These are phyloP conservation scores for Blastocystis hominis DNA, from an alignment of 352 stramenopile species.

Conservation along the genomic window DNA sequence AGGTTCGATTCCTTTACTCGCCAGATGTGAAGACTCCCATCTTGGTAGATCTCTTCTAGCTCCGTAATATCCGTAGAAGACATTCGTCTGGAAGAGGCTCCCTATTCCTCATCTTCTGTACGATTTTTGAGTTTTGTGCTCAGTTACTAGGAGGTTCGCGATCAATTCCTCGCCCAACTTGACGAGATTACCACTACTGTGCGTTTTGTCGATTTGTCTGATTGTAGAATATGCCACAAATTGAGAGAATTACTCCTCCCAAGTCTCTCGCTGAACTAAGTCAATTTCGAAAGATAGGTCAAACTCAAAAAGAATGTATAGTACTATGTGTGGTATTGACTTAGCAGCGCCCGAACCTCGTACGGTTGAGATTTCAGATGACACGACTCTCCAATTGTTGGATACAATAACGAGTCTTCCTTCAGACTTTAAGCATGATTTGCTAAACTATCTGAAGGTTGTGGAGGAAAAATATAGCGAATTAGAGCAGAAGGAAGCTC, in stretches of 20 bases:
- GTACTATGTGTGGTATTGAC: neutral
- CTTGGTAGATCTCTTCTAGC: neutral
- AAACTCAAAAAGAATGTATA: neutral
- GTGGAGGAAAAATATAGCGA: constrained; percentile 37
- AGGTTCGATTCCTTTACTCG: neutral
- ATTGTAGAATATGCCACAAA: neutral
- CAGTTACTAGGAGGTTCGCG: neutral
- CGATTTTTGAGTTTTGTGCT: neutral
- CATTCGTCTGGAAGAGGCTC: neutral
- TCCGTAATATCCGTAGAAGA: neutral
- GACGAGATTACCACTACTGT: neutral
- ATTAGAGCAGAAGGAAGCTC: neutral
- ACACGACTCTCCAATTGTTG: constrained; percentile 9
- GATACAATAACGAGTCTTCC: constrained; percentile 6
- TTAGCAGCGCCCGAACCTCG: neutral
- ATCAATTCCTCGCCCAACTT: neutral
- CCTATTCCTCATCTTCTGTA: neutral
- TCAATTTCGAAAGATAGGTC: neutral
- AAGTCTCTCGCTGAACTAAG: neutral
- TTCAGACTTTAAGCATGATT: neutral
- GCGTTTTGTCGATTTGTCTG: neutral
- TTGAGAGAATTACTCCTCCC: neutral
- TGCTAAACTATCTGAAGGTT: constrained; percentile 9
- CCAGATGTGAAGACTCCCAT: neutral
- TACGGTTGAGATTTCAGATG: neutral